Evolutionary conservation across 2,329 filamentous ascomycete genomes (phyloP).

Genomic region (Ascocoryne sarcoides): DNA sequence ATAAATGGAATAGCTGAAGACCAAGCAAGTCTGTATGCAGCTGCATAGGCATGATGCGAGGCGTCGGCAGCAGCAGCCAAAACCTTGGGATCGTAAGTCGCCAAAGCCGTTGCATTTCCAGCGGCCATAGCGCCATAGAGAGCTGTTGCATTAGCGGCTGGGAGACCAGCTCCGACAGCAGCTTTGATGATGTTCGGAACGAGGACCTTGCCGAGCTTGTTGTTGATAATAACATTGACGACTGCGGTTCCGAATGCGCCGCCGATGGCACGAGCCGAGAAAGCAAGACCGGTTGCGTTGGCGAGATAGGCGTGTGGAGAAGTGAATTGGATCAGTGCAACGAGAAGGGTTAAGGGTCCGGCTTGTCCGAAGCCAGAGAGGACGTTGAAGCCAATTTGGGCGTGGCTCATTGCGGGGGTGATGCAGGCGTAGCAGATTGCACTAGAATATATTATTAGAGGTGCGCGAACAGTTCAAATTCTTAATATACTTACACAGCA

Average conservation of each 20-base stretch:
- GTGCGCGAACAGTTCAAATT: background rate
- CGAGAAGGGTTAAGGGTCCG: conserved; percentile 41
- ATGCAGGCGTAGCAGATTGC: conserved; percentile 38
- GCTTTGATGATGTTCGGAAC: conserved; percentile 32
- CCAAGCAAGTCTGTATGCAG: conserved; percentile 42
- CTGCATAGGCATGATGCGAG: conserved; percentile 37
- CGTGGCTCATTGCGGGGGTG: conserved; percentile 34
- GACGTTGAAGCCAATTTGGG: conserved; percentile 40
- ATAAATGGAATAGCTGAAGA: conserved; percentile 43
- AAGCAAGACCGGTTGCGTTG: conserved; percentile 44
- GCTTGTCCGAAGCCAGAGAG: conserved; percentile 40
- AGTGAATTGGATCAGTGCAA: conserved; percentile 44
- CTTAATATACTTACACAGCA: conserved; percentile 31
- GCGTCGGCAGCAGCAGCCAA: conserved; percentile 32
- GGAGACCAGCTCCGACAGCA: conserved; percentile 36
- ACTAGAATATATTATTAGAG: background rate
- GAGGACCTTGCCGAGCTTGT: conserved; percentile 34
- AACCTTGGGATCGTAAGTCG: conserved; percentile 26
- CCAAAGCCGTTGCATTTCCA: conserved; percentile 20
- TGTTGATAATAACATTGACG: conserved; percentile 44
- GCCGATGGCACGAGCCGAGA: conserved; percentile 45
- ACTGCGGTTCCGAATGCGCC: conserved; percentile 45
- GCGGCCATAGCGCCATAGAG: conserved; percentile 33
- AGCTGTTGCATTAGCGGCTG: conserved; percentile 29
- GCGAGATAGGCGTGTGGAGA: conserved; percentile 44